These are phyloP conservation scores for Paraphaeosphaeria sporulosa DNA, from an alignment of 2,329 filamentous ascomycete genomes.

Conservation along the genomic window DNA sequence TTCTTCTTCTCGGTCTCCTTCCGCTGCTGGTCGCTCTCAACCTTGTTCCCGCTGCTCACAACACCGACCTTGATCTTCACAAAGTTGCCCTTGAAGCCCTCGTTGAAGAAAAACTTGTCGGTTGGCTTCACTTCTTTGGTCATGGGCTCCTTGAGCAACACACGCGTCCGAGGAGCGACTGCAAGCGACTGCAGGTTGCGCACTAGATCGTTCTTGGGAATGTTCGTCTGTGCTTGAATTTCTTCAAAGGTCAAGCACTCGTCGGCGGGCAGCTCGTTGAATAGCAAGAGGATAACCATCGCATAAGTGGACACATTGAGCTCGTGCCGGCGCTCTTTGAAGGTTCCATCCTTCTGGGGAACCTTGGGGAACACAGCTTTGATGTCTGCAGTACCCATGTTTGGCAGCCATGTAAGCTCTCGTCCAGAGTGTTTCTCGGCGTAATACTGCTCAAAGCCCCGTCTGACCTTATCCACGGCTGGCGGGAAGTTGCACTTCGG, in stretches of 20 bases:
- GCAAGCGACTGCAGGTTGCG: slow-evolving; percentile 83
- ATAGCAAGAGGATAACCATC: slow-evolving; percentile 88
- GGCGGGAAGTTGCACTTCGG: slow-evolving; percentile 74
- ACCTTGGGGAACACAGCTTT: slow-evolving; percentile 78
- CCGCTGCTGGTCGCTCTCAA: slow-evolving; percentile 74
- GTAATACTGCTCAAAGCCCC: slow-evolving; percentile 90
- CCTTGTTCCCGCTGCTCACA: slow-evolving; percentile 80
- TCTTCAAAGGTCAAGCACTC: slow-evolving; percentile 71
- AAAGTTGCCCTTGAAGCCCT: slow-evolving; percentile 79
- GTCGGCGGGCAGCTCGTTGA: slow-evolving; percentile 74
- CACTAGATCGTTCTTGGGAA: slow-evolving; percentile 75
- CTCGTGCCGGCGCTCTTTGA: slow-evolving; percentile 79
- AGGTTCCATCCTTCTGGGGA: slow-evolving; percentile 71
- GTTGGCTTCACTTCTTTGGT: slow-evolving; percentile 77
- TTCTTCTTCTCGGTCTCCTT: slow-evolving; percentile 79
- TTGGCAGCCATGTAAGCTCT: slow-evolving; percentile 81
- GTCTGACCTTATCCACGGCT: slow-evolving; percentile 76
- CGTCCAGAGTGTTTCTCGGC: slow-evolving; percentile 85
- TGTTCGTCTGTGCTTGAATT: slow-evolving; percentile 82
- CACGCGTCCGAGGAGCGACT: slow-evolving; percentile 81
- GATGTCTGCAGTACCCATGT: slow-evolving; percentile 85
- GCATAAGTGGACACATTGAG: slow-evolving; percentile 91
- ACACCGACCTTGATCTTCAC: slow-evolving; percentile 90
- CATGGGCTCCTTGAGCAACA: slow-evolving; percentile 81
- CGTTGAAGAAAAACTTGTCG: slow-evolving; percentile 85